Evolutionary conservation across 257 asterid genomes (phyloP).

Genomic region (Nicotiana undulata): DNA sequence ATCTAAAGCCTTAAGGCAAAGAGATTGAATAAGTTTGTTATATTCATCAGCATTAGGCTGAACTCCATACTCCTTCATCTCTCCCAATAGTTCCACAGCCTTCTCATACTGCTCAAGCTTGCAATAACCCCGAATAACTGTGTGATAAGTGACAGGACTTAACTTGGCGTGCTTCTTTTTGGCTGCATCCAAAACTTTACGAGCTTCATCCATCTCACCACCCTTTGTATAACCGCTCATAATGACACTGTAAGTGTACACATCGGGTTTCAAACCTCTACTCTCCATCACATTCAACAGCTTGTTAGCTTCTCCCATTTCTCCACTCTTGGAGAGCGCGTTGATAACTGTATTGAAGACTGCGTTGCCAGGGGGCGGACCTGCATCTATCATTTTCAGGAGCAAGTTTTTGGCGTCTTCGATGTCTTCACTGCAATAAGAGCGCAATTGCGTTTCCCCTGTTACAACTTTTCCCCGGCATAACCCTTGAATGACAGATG

Average conservation of each 20-base stretch:
- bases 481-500: slow-evolving; percentile 46
- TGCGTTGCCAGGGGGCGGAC: slow-evolving; percentile 30
- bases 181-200: slow-evolving; percentile 61
- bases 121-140: slow-evolving; percentile 72
- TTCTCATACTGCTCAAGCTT: slow-evolving; percentile 69
- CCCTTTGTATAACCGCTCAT: slow-evolving; percentile 59
- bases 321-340: slow-evolving; percentile 54
- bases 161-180: slow-evolving; percentile 58
- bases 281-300: slow-evolving; percentile 48
- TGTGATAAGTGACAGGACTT: slow-evolving; percentile 50
- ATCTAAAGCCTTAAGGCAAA: slow-evolving; percentile 75
- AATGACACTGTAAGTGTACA: slow-evolving; percentile 65
- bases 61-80: slow-evolving; percentile 68
- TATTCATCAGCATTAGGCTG: slow-evolving; percentile 62
- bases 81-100: slow-evolving; percentile 55
- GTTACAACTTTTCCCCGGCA: slow-evolving; percentile 58
- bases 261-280: slow-evolving; percentile 80
- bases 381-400: slow-evolving; percentile 45
- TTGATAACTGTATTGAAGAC: slow-evolving; percentile 59
- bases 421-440: slow-evolving; percentile 30
- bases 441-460: not conserved
- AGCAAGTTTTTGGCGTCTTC: slow-evolving; percentile 54
- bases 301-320: slow-evolving; percentile 51
- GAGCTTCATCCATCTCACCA: slow-evolving; percentile 67
- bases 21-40: slow-evolving; percentile 71